Conservation (phyloP, 164 flowering plant species). For the Hamamelis virginiana region DNA sequence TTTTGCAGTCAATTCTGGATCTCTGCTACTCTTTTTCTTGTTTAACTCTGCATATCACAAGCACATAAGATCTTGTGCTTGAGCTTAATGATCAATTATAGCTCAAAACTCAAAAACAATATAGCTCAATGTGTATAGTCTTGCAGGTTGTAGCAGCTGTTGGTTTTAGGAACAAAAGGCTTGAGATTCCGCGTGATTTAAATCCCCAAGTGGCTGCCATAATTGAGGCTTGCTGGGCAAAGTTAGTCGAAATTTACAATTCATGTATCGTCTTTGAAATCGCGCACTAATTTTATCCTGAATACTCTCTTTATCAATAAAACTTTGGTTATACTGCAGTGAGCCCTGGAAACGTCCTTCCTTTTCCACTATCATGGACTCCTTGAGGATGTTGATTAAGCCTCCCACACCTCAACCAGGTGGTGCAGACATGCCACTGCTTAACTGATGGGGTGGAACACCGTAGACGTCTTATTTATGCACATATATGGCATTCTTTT, state of each 20-base stretch:
- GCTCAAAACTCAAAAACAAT: too few species aligned
- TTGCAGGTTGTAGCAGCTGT: conserved; percentile 91
- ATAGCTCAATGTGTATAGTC: not conserved
- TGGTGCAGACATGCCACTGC: conserved; percentile 35
- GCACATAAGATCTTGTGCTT: too few species aligned
- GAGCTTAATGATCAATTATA: too few species aligned
- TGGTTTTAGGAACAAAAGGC: conserved; percentile 76
- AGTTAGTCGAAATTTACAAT: conserved; percentile 40
- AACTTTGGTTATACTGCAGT: conserved; percentile 37
- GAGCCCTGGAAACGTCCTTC: conserved; percentile 92
- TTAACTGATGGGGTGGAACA: conserved; percentile 29
- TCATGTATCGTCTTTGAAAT: not conserved
- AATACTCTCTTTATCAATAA: not conserved
- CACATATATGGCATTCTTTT: conserved; percentile 32
- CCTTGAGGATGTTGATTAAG: conserved; percentile 59
- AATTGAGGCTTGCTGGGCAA: conserved; percentile 85
- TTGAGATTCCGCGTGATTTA: conserved; percentile 71
- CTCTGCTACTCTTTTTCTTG: too few species aligned
- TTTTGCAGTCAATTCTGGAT: too few species aligned
- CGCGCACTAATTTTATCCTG: not conserved
- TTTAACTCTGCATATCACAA: too few species aligned
- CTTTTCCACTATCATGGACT: conserved; percentile 70
- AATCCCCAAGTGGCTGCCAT: conserved; percentile 70
- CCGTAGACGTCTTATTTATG: conserved; percentile 9
- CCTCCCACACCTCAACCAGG: conserved; percentile 47